Conservation (phyloP, 2,329 filamentous ascomycete genomes). For the Lachnellula hyalina region DNA sequence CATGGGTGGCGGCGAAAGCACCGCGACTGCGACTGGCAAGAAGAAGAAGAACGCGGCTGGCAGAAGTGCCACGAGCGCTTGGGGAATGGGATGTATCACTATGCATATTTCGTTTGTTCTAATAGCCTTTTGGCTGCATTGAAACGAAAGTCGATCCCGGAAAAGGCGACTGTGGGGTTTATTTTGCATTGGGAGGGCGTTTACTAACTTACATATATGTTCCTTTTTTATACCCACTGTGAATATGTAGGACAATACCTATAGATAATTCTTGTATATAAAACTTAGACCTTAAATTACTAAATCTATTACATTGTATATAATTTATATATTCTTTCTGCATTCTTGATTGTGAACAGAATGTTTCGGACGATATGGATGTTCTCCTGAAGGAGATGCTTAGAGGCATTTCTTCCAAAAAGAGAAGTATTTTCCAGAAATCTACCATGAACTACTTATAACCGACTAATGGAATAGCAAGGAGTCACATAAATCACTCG, state of each 20-base stretch:
- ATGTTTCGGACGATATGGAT: too few species aligned
- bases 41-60: constrained; percentile 21
- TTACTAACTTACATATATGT: neutral
- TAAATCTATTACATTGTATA: too few species aligned
- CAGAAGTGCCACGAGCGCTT: neutral
- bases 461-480: too few species aligned
- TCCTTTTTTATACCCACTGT: neutral
- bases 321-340: too few species aligned
- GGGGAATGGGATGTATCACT: neutral
- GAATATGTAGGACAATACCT: neutral
- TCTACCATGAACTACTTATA: too few species aligned
- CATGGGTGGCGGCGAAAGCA: constrained; percentile 13
- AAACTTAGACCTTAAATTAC: too few species aligned
- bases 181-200: constrained; percentile 1
- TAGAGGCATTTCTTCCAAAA: too few species aligned
- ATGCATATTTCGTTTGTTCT: neutral
- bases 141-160: neutral
- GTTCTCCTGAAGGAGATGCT: too few species aligned
- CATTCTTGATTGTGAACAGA: too few species aligned
- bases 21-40: constrained; percentile 9
- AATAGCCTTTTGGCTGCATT: constrained; percentile 6
- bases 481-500: too few species aligned
- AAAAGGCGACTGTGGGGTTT: neutral
- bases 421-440: too few species aligned
- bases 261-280: neutral